A percentile compares a stretch with the other conserved stretches of the same genome.
Conservation (phyloP, 2,329 filamentous ascomycete species). For the Fusarium aywerte region DNA sequence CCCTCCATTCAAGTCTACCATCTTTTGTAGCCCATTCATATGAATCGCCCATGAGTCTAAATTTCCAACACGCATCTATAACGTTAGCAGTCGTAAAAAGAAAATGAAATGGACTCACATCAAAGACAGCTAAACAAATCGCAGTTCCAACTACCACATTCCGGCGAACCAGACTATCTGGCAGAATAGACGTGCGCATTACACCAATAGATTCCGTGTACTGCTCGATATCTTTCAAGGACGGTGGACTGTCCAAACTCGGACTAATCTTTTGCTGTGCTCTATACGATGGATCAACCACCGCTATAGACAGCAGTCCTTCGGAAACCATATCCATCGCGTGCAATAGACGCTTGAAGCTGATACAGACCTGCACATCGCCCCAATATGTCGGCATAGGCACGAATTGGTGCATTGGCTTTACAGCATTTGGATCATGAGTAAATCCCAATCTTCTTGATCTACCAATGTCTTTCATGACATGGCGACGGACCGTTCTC, state of each 20-base stretch:
- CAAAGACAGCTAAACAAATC: slow-evolving; percentile 35
- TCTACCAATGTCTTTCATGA: slow-evolving; percentile 36
- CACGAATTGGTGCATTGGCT: not conserved
- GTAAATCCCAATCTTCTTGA: slow-evolving; percentile 11
- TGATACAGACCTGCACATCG: slow-evolving; percentile 32
- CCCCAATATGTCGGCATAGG: slow-evolving; percentile 31
- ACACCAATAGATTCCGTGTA: slow-evolving; percentile 35
- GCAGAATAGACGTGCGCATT: slow-evolving; percentile 18
- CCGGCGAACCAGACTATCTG: not conserved
- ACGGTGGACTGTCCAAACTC: not conserved
- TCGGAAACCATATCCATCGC: slow-evolving; percentile 40
- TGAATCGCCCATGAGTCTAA: slow-evolving; percentile 30
- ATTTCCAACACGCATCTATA: slow-evolving; percentile 29
- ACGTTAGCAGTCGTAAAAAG: not conserved
- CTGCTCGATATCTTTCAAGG: slow-evolving; percentile 19
- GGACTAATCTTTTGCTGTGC: not conserved
- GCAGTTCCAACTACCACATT: slow-evolving; percentile 33
- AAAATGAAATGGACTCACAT: slow-evolving; percentile 2
- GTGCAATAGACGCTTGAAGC: slow-evolving; percentile 31
- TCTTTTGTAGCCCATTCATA: slow-evolving; percentile 25
- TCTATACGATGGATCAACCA: slow-evolving; percentile 15
- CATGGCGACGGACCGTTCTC: slow-evolving; percentile 40
- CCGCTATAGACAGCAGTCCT: slow-evolving; percentile 28
- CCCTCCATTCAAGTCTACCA: slow-evolving; percentile 26
- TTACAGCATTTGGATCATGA: not conserved